Evolutionary conservation across 805 yeast genomes (phyloP).

Genomic region (Blastobotrys attinorum): DNA sequence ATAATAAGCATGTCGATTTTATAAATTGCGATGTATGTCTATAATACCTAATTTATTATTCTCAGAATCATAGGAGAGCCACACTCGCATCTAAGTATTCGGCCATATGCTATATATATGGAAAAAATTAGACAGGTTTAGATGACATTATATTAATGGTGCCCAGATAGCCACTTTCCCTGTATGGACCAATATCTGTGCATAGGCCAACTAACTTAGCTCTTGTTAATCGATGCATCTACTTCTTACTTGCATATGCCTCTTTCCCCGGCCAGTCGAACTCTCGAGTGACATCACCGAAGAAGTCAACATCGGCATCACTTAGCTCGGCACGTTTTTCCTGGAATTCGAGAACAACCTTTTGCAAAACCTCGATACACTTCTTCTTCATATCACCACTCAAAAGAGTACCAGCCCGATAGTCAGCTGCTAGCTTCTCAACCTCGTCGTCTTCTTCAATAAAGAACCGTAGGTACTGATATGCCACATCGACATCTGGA

Average conservation of each 20-base stretch:
- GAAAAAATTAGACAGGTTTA: too few species aligned
- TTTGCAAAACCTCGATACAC: conserved; percentile 73
- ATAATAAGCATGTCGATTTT: background rate
- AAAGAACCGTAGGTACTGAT: conserved; percentile 86
- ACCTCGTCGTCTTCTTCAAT: conserved; percentile 79
- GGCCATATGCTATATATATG: too few species aligned
- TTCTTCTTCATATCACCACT: conserved; percentile 91
- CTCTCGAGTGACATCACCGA: conserved; percentile 64
- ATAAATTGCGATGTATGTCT: too few species aligned
- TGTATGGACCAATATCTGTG: too few species aligned
- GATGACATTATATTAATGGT: too few species aligned
- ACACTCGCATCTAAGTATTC: too few species aligned
- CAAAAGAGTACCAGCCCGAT: conserved; percentile 71
- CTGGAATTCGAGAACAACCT: conserved; percentile 77
- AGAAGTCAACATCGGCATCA: conserved; percentile 51
- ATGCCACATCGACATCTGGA: conserved; percentile 93
- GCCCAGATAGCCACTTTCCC: too few species aligned
- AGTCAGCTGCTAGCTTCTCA: conserved; percentile 50
- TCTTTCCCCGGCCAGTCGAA: conserved; percentile 67
- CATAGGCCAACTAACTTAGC: too few species aligned
- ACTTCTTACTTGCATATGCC: conserved; percentile 6
- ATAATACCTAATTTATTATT: too few species aligned
- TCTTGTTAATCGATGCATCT: too few species aligned
- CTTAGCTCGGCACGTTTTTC: conserved; percentile 60
- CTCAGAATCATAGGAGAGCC: too few species aligned